These are phyloP conservation scores for Ogataea chonburiensis DNA, from an alignment of 805 yeast species.

Conservation along the genomic window DNA sequence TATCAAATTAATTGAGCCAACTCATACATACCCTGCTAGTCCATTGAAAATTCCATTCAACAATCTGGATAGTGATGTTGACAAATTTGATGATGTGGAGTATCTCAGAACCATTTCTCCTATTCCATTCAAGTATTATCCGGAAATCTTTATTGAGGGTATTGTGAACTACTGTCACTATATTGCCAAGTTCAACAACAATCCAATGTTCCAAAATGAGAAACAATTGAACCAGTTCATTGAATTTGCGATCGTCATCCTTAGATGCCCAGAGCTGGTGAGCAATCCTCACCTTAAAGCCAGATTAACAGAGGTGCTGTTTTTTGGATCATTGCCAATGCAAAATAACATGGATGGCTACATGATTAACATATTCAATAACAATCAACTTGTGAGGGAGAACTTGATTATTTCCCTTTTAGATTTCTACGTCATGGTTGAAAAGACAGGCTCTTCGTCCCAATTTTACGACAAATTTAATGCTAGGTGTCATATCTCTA, in stretches of 20 bases:
- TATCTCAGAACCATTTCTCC: constrained; percentile 66
- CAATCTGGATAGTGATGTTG: constrained; percentile 57
- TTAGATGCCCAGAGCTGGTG: constrained; percentile 81
- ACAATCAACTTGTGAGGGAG: constrained; percentile 58
- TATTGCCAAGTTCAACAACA: constrained; percentile 52
- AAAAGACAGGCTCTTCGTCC: constrained; percentile 90
- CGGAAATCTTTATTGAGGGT: constrained; percentile 85
- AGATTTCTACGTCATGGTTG: constrained; percentile 91
- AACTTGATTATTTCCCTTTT: constrained; percentile 79
- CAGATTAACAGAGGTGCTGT: constrained; percentile 75
- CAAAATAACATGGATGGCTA: constrained; percentile 66
- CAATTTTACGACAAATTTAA: constrained; percentile 97
- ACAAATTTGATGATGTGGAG: constrained; percentile 74
- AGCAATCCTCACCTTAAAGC: constrained; percentile 94
- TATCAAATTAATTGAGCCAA: constrained; percentile 70
- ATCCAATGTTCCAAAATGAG: constrained; percentile 54
- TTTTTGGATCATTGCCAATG: constrained; percentile 64
- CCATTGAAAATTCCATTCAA: constrained; percentile 56
- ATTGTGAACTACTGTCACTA: constrained; percentile 68
- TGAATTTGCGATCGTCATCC: constrained; percentile 68
- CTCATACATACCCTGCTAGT: constrained; percentile 56
- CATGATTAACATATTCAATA: constrained; percentile 62
- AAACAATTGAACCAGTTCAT: constrained; percentile 56
- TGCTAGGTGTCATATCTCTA: constrained; percentile 81
- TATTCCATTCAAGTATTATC: constrained; percentile 74